Percentiles rank a stretch among this genome's conserved stretches.
These are phyloP conservation scores for Moesziomyces parantarcticus DNA, from an alignment of 1,284 basidiomycete genomes.

Conservation along the genomic window DNA sequence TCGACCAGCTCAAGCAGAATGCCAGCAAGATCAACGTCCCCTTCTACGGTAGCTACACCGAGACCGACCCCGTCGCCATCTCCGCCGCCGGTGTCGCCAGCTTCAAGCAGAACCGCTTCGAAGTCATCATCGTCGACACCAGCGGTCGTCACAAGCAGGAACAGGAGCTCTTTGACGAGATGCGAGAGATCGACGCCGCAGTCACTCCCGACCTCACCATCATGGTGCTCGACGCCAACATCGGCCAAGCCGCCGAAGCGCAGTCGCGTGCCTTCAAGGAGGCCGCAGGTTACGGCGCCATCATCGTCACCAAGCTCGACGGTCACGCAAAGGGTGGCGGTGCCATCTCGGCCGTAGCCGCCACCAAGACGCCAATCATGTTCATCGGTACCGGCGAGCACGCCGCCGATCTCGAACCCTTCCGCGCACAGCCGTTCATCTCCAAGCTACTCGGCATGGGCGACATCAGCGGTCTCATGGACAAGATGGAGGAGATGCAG, in stretches of 20 bases:
- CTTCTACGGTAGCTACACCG: constrained; percentile 98
- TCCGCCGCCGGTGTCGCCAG: constrained; percentile 93
- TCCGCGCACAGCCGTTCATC: constrained; percentile 95
- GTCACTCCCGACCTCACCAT: constrained; percentile 79
- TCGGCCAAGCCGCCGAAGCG: constrained; percentile 94
- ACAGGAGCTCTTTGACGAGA: constrained; percentile 95
- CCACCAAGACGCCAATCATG: constrained; percentile 96
- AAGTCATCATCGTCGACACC: constrained; percentile 99
- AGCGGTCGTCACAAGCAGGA: constrained; percentile 98
- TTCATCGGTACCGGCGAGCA: constrained; percentile 99
- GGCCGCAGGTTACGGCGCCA: constrained; percentile 95
- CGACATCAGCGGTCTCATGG: constrained; percentile 95
- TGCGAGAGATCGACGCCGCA: constrained; percentile 93
- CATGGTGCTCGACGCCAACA: constrained; percentile 70
- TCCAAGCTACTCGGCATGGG: constrained; percentile 95
- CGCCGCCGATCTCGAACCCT: constrained; percentile 92
- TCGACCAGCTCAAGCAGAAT: constrained; percentile 90
- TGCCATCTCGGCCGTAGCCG: constrained; percentile 98
- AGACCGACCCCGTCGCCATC: constrained; percentile 96
- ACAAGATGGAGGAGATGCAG: constrained; percentile 70
- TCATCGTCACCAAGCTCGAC: constrained; percentile 99
- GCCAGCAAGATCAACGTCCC: constrained; percentile 98
- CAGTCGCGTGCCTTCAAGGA: constrained; percentile 98
- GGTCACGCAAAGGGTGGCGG: constrained; percentile 99
- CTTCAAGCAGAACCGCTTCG: constrained; percentile 97